Percentiles rank a stretch among this genome's conserved stretches.
Evolutionary conservation across 177 flowering plant genomes (phyloP).

Genomic region (Vitis hybrid): DNA sequence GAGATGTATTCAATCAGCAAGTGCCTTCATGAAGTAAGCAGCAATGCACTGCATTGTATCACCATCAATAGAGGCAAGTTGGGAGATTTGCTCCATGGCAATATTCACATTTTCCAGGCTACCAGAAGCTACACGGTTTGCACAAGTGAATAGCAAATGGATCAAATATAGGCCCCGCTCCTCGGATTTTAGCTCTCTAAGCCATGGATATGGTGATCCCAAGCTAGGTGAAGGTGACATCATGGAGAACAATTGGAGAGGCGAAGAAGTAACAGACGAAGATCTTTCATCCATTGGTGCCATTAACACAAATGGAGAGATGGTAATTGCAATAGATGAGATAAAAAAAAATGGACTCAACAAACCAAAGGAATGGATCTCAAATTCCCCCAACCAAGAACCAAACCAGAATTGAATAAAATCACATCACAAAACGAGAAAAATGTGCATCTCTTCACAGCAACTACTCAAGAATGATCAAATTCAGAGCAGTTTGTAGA

Average conservation of each 20-base stretch:
- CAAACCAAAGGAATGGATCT: too few relatives aligned
- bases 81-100: conserved; percentile 82
- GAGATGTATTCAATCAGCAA: conserved; percentile 71
- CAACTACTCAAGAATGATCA: not conserved
- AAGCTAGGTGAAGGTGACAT: conserved; percentile 66
- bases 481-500: not conserved
- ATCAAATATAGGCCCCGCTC: conserved; percentile 88
- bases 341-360: too few relatives aligned
- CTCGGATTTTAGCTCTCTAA: conserved; percentile 83
- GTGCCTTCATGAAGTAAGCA: conserved; percentile 83
- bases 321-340: not conserved
- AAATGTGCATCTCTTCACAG: not conserved
- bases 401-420: too few relatives aligned
- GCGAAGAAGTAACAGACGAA: conserved; percentile 74
- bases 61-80: conserved; percentile 84
- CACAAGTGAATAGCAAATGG: conserved; percentile 77
- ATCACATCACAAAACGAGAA: not conserved
- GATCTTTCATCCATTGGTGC: conserved; percentile 79
- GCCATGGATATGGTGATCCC: conserved; percentile 76
- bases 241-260: conserved; percentile 74
- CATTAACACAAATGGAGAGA: conserved; percentile 20
- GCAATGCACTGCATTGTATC: conserved; percentile 95
- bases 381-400: too few relatives aligned
- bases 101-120: conserved; percentile 77
- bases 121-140: conserved; percentile 77